phyloP scores from a whole-genome alignment of 345 rosid genomes.

The Populus ilicifolia region DNA sequence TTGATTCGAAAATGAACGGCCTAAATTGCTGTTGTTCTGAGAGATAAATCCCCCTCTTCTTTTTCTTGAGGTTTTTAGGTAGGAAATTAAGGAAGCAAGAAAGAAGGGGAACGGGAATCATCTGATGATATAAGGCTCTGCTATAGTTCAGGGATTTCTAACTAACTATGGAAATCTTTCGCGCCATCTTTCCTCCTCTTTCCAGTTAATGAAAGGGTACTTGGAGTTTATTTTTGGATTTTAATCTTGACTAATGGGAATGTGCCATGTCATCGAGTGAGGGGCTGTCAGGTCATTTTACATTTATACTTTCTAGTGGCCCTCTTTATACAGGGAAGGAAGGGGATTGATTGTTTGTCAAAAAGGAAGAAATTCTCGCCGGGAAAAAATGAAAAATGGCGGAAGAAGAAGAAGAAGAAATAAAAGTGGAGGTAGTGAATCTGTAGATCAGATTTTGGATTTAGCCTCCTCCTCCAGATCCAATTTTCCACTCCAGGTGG shows the following conservation, averaged over 20 bases:
- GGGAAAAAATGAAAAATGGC: no score
- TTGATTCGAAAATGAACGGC: background rate
- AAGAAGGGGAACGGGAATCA: background rate
- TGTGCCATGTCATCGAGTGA: background rate
- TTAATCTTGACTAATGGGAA: background rate
- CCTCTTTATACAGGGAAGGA: no score
- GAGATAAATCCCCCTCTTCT: background rate
- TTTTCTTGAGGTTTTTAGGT: background rate
- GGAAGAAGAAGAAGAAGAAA: no score
- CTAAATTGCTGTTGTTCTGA: background rate
- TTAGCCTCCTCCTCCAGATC: no score
- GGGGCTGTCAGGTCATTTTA: background rate
- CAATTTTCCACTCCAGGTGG: no score
- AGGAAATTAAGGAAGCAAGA: background rate
- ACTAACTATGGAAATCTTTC: slow-evolving; percentile 34
- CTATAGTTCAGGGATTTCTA: slow-evolving; percentile 29
- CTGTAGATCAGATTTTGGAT: no score
- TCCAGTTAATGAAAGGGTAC: background rate
- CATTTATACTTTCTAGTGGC: no score
- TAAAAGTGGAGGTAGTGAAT: no score
- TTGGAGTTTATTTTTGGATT: background rate
- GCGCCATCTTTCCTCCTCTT: slow-evolving; percentile 32
- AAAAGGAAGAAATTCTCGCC: no score
- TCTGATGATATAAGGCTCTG: background rate
- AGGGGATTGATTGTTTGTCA: no score